phyloP scores from a whole-genome alignment of 75 land plant species.

The Isoetes taiwanensis region DNA sequence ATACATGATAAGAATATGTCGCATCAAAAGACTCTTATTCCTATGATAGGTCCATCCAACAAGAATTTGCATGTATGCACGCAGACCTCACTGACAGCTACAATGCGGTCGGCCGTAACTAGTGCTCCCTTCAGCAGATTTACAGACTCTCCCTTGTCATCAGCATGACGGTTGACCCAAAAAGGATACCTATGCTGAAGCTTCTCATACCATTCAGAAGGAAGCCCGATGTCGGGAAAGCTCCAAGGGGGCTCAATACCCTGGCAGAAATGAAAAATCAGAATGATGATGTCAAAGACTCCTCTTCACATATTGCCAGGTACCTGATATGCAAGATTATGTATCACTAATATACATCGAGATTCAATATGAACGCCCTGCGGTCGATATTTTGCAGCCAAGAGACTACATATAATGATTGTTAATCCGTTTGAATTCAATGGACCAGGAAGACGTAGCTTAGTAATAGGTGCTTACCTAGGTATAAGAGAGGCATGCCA shows the following conservation, averaged over 20 bases:
- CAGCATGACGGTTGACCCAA: background rate
- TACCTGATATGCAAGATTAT: constrained; percentile 2
- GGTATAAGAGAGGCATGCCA: constrained; percentile 5
- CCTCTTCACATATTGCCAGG: too few relatives aligned
- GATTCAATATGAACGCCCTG: background rate
- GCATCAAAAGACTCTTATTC: too few relatives aligned
- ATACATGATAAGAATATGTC: too few relatives aligned
- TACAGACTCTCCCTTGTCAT: constrained; percentile 3
- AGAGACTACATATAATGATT: background rate
- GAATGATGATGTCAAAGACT: background rate
- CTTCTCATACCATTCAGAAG: constrained; percentile 4
- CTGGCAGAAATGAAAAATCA: background rate
- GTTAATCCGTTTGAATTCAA: too few relatives aligned
- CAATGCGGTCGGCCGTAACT: constrained; percentile 4
- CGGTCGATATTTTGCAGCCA: constrained; percentile 1
- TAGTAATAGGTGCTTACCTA: too few relatives aligned
- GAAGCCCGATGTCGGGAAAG: background rate
- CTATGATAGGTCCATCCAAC: too few relatives aligned
- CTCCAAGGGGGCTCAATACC: background rate
- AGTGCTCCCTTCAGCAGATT: background rate
- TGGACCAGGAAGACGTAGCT: too few relatives aligned
- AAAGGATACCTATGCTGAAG: background rate
- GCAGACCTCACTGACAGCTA: constrained; percentile 1
- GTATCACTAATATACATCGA: background rate
- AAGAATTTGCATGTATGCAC: too few relatives aligned